Evolutionary conservation across 768 basidiomycete genomes (phyloP).

Genomic region (Boletus insuetus): DNA sequence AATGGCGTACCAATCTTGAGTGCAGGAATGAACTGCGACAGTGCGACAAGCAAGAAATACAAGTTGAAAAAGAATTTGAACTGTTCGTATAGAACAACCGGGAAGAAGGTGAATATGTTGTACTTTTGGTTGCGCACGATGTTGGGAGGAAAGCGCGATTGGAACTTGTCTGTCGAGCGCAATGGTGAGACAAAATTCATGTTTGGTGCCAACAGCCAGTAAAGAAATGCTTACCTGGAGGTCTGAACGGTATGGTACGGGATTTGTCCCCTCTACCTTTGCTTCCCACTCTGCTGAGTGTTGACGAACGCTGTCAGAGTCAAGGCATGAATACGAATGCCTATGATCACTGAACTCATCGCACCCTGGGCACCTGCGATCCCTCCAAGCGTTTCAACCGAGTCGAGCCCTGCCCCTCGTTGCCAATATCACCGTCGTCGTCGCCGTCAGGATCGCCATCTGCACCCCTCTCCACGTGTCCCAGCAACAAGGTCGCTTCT

Average conservation of each 20-base stretch:
- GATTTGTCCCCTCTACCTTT: conserved; percentile 59
- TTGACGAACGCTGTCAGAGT: conserved; percentile 23
- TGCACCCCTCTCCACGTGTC: conserved; percentile 32
- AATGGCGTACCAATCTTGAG: conserved; percentile 81
- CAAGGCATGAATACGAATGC: background rate
- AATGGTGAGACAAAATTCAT: background rate
- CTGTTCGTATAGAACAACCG: conserved; percentile 96
- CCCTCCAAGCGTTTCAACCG: conserved; percentile 26
- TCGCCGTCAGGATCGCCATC: conserved; percentile 37
- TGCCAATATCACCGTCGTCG: conserved; percentile 38
- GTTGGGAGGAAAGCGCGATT: conserved; percentile 77
- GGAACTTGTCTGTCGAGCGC: conserved; percentile 59
- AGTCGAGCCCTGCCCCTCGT: conserved; percentile 27
- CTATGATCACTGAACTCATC: background rate
- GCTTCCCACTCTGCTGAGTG: conserved; percentile 6
- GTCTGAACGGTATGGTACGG: conserved; percentile 73
- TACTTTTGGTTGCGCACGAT: conserved; percentile 98
- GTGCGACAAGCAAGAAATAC: conserved; percentile 94
- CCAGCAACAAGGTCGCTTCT: conserved; percentile 47
- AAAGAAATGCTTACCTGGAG: conserved; percentile 48
- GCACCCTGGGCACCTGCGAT: conserved; percentile 18
- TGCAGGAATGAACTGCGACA: conserved; percentile 94
- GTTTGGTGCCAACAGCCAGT: background rate
- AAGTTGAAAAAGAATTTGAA: conserved; percentile 99
- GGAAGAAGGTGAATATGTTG: conserved; percentile 94